Percentiles rank a stretch among this genome's conserved stretches.
Evolutionary conservation across 352 stramenopile species (phyloP).

Genomic region (Pythium brachiatum): DNA sequence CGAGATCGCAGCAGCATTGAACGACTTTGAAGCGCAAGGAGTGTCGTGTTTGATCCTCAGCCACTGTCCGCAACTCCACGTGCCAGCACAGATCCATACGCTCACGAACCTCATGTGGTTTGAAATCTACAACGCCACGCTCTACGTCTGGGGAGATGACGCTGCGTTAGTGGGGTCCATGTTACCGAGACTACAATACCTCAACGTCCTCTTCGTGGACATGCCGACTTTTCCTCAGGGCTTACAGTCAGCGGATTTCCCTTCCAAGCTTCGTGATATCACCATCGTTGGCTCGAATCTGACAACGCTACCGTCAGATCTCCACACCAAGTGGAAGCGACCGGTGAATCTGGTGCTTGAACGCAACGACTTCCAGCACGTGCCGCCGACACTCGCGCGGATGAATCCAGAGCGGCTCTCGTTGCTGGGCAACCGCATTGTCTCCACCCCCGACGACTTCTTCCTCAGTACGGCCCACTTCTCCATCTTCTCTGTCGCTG

Average conservation of each 20-base stretch:
- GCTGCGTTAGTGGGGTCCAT: constrained; percentile 5
- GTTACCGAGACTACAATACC: constrained; percentile 3
- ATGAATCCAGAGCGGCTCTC: constrained; percentile 17
- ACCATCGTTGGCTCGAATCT: constrained; percentile 16
- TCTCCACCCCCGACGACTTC: constrained; percentile 5
- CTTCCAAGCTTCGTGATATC: constrained; percentile 12
- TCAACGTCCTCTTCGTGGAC: constrained; percentile 13
- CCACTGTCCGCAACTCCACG: constrained; percentile 19
- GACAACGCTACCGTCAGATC: constrained; percentile 12
- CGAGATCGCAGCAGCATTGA: constrained; percentile 14
- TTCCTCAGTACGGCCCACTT: constrained; percentile 4
- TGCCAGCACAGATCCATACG: constrained; percentile 11
- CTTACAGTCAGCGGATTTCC: constrained; percentile 12
- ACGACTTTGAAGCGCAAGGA: background rate
- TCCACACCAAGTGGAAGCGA: constrained; percentile 17
- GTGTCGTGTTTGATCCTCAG: constrained; percentile 15
- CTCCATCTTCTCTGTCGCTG: constrained; percentile 14
- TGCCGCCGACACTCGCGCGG: constrained; percentile 2
- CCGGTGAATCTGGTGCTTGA: constrained; percentile 19
- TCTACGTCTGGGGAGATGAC: constrained; percentile 8
- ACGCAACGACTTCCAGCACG: background rate
- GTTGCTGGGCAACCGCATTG: constrained; percentile 15
- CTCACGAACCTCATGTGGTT: constrained; percentile 13
- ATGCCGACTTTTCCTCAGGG: constrained; percentile 8
- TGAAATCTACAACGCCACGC: constrained; percentile 23